Conservation (phyloP, 805 yeast genomes). For the Zygotorulaspora danielsina region DNA sequence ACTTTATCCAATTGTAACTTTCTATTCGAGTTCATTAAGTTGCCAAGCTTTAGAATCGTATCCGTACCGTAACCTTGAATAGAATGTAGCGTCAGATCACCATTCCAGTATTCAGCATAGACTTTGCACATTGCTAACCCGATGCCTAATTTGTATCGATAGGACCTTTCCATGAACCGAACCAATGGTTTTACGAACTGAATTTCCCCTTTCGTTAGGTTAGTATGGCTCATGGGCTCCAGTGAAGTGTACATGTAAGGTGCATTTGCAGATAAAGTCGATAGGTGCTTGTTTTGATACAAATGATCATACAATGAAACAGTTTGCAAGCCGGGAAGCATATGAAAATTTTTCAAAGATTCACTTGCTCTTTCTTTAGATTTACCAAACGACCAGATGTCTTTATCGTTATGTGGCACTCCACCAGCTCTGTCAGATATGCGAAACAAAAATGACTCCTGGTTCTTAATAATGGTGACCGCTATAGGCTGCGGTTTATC, state of each 20-base stretch:
- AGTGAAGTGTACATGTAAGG: conserved; percentile 39
- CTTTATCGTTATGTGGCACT: conserved; percentile 47
- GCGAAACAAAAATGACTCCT: conserved; percentile 65
- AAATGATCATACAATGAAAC: conserved; percentile 33
- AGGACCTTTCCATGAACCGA: conserved; percentile 65
- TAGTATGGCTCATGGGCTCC: conserved; percentile 33
- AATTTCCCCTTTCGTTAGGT: conserved; percentile 22
- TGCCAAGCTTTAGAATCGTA: conserved; percentile 71
- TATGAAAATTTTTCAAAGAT: conserved; percentile 62
- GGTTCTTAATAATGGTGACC: conserved; percentile 67
- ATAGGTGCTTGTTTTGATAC: conserved; percentile 13
- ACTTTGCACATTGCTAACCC: conserved; percentile 91
- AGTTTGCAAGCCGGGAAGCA: conserved; percentile 57
- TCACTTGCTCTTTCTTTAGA: conserved; percentile 53
- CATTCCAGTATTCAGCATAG: conserved; percentile 96
- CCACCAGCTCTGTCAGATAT: conserved; percentile 94
- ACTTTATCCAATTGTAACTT: conserved; percentile 71
- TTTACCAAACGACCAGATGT: conserved; percentile 86
- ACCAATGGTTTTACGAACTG: conserved; percentile 47
- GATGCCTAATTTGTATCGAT: conserved; percentile 71
- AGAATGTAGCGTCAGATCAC: conserved; percentile 74
- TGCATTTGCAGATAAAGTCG: conserved; percentile 9
- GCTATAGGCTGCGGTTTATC: conserved; percentile 63
- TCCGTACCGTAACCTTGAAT: conserved; percentile 92
- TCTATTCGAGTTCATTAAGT: conserved; percentile 65